Evolutionary conservation across 352 stramenopile genomes (phyloP).

Genomic region (Saprolegnia diclina): DNA sequence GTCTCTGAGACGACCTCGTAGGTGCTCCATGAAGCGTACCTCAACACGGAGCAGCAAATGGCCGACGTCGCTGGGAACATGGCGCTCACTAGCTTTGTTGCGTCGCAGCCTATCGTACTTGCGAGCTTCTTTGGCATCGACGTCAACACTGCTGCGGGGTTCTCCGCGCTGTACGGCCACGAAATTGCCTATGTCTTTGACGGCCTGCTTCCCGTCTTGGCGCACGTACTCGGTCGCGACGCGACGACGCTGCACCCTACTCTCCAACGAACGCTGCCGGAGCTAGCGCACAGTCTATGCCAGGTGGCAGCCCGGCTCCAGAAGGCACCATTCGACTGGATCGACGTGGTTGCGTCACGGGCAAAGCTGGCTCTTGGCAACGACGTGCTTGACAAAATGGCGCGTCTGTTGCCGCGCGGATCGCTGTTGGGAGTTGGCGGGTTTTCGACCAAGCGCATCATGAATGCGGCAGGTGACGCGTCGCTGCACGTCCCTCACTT

Average conservation of each 20-base stretch:
- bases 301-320: no score
- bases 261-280: no score
- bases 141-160: background rate
- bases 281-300: no score
- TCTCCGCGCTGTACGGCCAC: background rate
- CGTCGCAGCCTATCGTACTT: background rate
- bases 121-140: background rate
- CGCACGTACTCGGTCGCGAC: background rate
- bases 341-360: no score
- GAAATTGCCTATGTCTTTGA: background rate
- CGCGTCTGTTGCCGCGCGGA: no score
- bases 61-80: slow-evolving; percentile 10
- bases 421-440: no score
- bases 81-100: background rate
- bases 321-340: no score
- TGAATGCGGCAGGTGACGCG: no score
- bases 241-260: no score
- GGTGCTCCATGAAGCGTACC: slow-evolving; percentile 19
- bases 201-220: background rate
- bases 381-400: no score
- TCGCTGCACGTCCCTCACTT: background rate
- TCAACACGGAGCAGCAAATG: slow-evolving; percentile 18
- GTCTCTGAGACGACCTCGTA: background rate
- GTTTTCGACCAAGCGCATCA: no score
- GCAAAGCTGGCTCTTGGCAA: no score